A percentile compares a stretch with the other conserved stretches of the same genome.
Conservation (phyloP, 495 filamentous ascomycete species). For the Penicillium arizonense region DNA sequence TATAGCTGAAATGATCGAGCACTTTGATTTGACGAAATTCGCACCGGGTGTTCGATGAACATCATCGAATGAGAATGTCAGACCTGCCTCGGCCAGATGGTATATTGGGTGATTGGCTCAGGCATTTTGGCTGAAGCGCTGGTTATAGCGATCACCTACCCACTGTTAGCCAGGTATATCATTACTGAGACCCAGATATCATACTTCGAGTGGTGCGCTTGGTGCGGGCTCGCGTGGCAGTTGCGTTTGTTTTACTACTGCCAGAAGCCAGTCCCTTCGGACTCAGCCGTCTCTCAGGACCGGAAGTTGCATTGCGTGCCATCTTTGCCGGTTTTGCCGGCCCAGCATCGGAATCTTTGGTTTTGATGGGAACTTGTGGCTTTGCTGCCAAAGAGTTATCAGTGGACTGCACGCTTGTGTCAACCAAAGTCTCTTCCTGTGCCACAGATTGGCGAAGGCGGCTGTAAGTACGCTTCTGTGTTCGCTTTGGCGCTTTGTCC, state of each 20-base stretch:
- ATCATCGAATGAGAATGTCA: background rate
- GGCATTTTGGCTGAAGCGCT: conserved; percentile 30
- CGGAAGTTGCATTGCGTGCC: background rate
- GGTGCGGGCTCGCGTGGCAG: conserved; percentile 11
- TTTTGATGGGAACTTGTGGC: background rate
- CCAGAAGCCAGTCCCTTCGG: conserved; percentile 22
- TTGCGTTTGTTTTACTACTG: conserved; percentile 8
- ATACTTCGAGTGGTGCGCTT: conserved; percentile 30
- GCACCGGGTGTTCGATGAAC: background rate
- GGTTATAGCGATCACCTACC: conserved; percentile 34
- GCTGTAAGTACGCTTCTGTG: conserved; percentile 26
- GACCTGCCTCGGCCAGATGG: background rate
- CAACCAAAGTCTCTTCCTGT: background rate
- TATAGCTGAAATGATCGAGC: background rate
- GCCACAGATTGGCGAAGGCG: conserved; percentile 16
- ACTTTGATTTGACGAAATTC: background rate
- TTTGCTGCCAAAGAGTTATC: background rate
- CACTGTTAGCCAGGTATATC: conserved; percentile 5
- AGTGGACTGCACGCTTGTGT: background rate
- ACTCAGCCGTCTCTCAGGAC: conserved; percentile 12
- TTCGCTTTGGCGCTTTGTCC: conserved; percentile 16
- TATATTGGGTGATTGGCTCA: background rate
- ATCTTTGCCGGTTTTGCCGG: background rate
- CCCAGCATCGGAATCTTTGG: background rate
- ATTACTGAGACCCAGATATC: background rate